phyloP scores from a whole-genome alignment of 176 grass and related monocot genomes.

The Hyparrhenia diplandra region DNA sequence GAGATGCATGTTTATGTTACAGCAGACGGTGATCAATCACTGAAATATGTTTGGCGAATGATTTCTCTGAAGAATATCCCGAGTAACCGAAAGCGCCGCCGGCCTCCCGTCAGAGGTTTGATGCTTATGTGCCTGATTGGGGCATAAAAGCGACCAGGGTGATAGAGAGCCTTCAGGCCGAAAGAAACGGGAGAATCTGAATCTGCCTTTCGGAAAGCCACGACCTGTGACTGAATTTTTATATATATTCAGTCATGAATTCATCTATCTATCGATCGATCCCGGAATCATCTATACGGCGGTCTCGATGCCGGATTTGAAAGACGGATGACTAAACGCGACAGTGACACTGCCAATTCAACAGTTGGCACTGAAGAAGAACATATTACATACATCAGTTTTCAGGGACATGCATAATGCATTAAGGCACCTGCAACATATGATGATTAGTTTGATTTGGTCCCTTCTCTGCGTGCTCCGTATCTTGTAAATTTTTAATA shows the following conservation, averaged over 20 bases:
- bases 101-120: conserved; percentile 7
- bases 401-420: neutral
- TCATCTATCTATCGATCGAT: neutral
- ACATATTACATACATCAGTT: conserved; percentile 7
- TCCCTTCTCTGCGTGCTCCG: neutral
- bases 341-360: conserved; percentile 15
- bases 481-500: conserved; percentile 24
- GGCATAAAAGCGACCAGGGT: neutral
- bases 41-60: neutral
- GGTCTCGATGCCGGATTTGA: conserved; percentile 6
- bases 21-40: neutral
- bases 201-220: conserved; percentile 22
- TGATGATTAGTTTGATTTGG: neutral
- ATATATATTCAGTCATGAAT: neutral
- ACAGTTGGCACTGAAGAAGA: conserved; percentile 9
- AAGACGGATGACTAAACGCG: neutral
- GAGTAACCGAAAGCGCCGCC: conserved; percentile 26
- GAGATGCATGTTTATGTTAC: neutral
- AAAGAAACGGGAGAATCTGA: conserved; percentile 36
- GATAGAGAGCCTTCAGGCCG: neutral
- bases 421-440: neutral
- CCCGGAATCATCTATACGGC: neutral
- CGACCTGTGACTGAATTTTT: neutral
- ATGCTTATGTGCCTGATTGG: conserved; percentile 4
- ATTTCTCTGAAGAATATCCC: conserved; percentile 4